Evolutionary conservation across 495 filamentous ascomycete genomes (phyloP).

Genomic region (Penicillium longicatenatum): DNA sequence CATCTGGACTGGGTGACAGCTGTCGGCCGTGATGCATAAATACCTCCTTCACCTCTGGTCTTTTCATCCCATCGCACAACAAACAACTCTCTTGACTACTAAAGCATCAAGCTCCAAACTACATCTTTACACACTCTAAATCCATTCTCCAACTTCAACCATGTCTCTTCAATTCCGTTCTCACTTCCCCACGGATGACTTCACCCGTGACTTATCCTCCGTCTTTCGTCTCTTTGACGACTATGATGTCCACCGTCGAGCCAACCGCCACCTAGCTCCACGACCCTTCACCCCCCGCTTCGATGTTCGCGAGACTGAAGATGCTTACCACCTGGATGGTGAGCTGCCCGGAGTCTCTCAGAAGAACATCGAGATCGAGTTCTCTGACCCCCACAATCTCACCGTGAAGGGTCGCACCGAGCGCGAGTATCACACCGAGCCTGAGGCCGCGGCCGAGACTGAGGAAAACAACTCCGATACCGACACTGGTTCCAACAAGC

Average conservation of each 20-base stretch:
- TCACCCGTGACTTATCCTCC: neutral
- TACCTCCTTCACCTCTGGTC: neutral
- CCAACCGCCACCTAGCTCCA: slow-evolving; percentile 15
- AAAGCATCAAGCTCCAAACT: neutral
- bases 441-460: slow-evolving; percentile 54
- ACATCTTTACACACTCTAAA: neutral
- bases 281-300: slow-evolving; percentile 73
- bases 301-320: slow-evolving; percentile 72
- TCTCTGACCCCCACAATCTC: slow-evolving; percentile 78
- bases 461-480: slow-evolving; percentile 24
- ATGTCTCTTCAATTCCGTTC: neutral
- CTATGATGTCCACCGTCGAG: neutral
- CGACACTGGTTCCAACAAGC: neutral
- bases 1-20: neutral
- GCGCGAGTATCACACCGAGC: slow-evolving; percentile 48
- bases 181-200: neutral
- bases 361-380: slow-evolving; percentile 81
- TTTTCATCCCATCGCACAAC: neutral
- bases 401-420: slow-evolving; percentile 68
- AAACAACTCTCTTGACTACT: neutral
- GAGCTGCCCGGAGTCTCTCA: slow-evolving; percentile 85
- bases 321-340: slow-evolving; percentile 81
- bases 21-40: slow-evolving; percentile 16
- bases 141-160: neutral
- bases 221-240: neutral